These are phyloP conservation scores for Fusarium buharicum DNA, from an alignment of 2,329 filamentous ascomycete species.

Conservation along the genomic window DNA sequence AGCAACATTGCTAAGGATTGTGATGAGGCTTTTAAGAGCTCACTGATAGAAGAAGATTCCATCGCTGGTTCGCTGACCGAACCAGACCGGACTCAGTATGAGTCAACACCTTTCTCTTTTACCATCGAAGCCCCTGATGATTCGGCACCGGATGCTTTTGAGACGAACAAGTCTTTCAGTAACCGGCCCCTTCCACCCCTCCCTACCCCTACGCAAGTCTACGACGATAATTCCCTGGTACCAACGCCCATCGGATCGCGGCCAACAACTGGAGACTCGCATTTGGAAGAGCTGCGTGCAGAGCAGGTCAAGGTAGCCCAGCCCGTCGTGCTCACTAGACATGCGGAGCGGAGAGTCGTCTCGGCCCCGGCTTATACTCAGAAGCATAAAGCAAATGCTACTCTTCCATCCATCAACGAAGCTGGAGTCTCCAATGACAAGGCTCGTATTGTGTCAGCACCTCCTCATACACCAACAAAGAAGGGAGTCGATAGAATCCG, in stretches of 20 bases:
- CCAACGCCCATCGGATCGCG: constrained; percentile 37
- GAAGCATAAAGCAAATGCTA: constrained; percentile 51
- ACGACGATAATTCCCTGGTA: constrained; percentile 24
- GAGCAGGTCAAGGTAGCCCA: constrained; percentile 47
- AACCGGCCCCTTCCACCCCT: constrained; percentile 64
- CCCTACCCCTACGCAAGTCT: constrained; percentile 47
- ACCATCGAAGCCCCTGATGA: constrained; percentile 51
- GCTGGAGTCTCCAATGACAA: constrained; percentile 51
- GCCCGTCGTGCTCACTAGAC: constrained; percentile 47
- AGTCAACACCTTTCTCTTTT: constrained; percentile 57
- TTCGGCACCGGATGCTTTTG: constrained; percentile 12
- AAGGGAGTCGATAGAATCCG: constrained; percentile 48
- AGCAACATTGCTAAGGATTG: constrained; percentile 88
- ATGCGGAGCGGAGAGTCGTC: constrained; percentile 58
- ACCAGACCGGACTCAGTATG: constrained; percentile 46
- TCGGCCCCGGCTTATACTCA: constrained; percentile 63
- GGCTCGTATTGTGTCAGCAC: constrained; percentile 59
- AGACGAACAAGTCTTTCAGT: constrained; percentile 55
- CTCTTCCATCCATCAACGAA: constrained; percentile 63
- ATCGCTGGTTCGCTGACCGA: constrained; percentile 51
- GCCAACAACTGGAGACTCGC: constrained; percentile 43
- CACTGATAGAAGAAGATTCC: constrained; percentile 56
- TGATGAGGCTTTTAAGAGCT: constrained; percentile 89
- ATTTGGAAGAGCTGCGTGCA: constrained; percentile 36
- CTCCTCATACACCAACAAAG: constrained; percentile 51